Conservation (phyloP, 345 rosid genomes). For the Arabis alpina region DNA sequence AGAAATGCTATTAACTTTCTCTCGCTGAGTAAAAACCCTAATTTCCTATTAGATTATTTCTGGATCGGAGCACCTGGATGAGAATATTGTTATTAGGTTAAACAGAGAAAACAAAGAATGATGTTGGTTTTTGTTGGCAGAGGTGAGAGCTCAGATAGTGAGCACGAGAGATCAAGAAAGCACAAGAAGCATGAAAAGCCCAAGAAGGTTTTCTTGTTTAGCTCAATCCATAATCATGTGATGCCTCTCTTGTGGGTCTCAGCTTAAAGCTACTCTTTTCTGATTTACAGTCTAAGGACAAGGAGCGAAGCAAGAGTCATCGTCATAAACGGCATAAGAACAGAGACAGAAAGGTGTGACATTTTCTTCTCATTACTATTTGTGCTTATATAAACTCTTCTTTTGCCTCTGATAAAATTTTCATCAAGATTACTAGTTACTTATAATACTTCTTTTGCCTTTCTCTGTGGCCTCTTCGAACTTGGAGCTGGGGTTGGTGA, state of each 20-base stretch:
- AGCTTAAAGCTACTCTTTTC: conserved; percentile 13
- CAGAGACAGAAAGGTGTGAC: conserved; percentile 77
- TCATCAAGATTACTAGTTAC: conserved; percentile 50
- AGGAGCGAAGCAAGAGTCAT: conserved; percentile 71
- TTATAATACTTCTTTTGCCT: conserved; percentile 72
- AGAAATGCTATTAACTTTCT: background rate
- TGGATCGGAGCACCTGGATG: background rate
- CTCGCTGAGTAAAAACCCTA: conserved; percentile 18
- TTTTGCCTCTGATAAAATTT: background rate
- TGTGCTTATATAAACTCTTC: background rate
- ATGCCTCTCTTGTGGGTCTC: background rate
- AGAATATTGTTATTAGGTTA: background rate
- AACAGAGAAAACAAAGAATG: background rate
- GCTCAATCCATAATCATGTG: conserved; percentile 11
- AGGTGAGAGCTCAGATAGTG: conserved; percentile 61
- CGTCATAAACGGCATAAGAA: conserved; percentile 72
- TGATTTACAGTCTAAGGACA: conserved; percentile 61
- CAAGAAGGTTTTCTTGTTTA: conserved; percentile 65
- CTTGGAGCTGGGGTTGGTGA: conserved; percentile 96
- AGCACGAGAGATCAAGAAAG: conserved; percentile 67
- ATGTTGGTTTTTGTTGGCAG: conserved; percentile 37
- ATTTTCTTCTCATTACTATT: conserved; percentile 26
- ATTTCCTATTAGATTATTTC: background rate
- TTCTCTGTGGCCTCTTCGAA: conserved; percentile 84
- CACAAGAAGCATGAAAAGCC: conserved; percentile 70